Base-by-base conservation (phyloP, 352 stramenopile genomes). In the Thraustotheca clavata region DNA sequence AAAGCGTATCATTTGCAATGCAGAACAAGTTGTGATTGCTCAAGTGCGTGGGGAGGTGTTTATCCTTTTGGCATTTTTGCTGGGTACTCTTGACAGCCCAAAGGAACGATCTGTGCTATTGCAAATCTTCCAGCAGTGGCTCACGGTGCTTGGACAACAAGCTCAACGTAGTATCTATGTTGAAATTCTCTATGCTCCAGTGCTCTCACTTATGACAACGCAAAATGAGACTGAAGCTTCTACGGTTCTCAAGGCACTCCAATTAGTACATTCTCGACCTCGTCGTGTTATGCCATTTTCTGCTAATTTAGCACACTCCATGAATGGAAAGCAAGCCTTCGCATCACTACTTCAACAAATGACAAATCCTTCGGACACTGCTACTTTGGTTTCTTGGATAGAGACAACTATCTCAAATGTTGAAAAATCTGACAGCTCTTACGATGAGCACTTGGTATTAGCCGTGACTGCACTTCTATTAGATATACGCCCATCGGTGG, bases 111-210 rank as follows among this genome's bases (percentile, higher is more conserved):
- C 16, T 7, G 14, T 43, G 2, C 36, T 65, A 4, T 33, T 65
- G 5, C 57, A 46, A 2, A 14, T 65, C 31, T 32, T 65, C 8
- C 57, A 32, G 20, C 5, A 9, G 11, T 18, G 22, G 14, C 32
- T 65, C 24, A 43, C 55, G 33, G 26, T 18, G 18, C 8, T 34
- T n/a, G 41, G 2, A 35, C 14, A 5, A 0, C 11, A n/a, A 8
- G 29, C 26, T 0, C 34, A 24, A 4, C 76, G 79, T 2, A 33
- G 4, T 24, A 73, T 87, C 0, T 87, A 86, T 49, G 71, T 86
- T 4, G 82, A 89, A 52, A 73, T 69, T 20, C 69, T 91, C 0
- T 27, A 89, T 39, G 36, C 88, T 6, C 78, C 82, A 18, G 59
- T 91, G 8, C 67, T 86, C 6, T 73, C 70, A 4, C 68, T 85